A percentile compares a stretch with the other conserved stretches of the same genome.
phyloP scores from a whole-genome alignment of 371 early-diverging fungal species.

The Mortierella sp. region DNA sequence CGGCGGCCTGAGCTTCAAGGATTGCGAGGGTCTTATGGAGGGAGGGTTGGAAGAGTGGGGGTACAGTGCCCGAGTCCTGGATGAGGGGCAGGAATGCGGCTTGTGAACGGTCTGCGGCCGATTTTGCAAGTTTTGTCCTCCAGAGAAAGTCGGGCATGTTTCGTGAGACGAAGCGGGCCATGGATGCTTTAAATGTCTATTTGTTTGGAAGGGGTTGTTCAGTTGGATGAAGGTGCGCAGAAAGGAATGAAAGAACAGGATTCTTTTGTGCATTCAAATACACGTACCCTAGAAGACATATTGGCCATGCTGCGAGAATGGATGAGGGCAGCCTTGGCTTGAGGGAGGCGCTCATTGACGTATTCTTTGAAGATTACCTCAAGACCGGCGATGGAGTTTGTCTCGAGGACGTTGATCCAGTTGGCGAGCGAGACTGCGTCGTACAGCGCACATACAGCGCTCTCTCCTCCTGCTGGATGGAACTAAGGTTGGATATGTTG shows the following conservation, averaged over 20 bases:
- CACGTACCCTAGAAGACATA: slow-evolving; percentile 9
- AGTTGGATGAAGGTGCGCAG: no score
- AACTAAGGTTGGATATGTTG: neutral
- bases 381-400: neutral
- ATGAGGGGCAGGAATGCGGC: slow-evolving; percentile 20
- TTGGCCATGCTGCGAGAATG: slow-evolving; percentile 9
- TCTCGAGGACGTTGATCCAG: slow-evolving; percentile 12
- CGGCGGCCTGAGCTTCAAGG: neutral
- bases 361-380: slow-evolving; percentile 23
- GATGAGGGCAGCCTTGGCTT: neutral
- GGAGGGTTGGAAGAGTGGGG: slow-evolving; percentile 7
- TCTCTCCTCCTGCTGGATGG: slow-evolving; percentile 15
- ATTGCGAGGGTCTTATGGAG: slow-evolving; percentile 15
- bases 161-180: slow-evolving; percentile 7
- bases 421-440: slow-evolving; percentile 33
- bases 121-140: neutral
- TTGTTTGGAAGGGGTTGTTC: neutral
- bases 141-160: slow-evolving; percentile 11
- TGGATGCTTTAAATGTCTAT: slow-evolving; percentile 6
- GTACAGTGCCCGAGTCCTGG: slow-evolving; percentile 15
- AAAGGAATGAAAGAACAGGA: neutral
- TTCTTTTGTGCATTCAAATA: neutral
- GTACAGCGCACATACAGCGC: slow-evolving; percentile 22
- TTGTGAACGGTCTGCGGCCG: slow-evolving; percentile 5
- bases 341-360: neutral